Percentiles rank a stretch among this genome's conserved stretches.
Evolutionary conservation across 2,329 filamentous ascomycete species (phyloP).

Genomic region (Fusarium avenaceum): DNA sequence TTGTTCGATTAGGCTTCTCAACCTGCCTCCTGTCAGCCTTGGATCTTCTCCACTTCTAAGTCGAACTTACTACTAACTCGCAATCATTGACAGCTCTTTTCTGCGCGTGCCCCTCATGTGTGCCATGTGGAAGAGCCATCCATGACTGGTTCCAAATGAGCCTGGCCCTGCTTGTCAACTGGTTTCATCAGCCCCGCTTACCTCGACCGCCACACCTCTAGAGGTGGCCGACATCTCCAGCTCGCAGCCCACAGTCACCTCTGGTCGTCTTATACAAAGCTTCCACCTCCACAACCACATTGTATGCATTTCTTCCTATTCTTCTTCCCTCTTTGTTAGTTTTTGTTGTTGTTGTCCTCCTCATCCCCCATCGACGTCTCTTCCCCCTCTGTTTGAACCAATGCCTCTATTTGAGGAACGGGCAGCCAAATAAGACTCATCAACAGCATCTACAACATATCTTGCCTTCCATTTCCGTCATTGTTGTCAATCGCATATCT

Average conservation of each 20-base stretch:
- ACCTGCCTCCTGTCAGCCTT: slow-evolving; percentile 30
- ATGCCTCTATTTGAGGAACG: neutral
- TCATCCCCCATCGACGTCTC: neutral
- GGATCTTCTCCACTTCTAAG: slow-evolving; percentile 33
- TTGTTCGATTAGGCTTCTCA: slow-evolving; percentile 13
- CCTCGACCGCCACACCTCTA: slow-evolving; percentile 56
- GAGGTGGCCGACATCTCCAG: slow-evolving; percentile 64
- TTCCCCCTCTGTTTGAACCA: neutral
- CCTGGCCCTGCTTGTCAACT: slow-evolving; percentile 58
- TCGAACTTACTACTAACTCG: slow-evolving; percentile 28
- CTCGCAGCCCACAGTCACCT: slow-evolving; percentile 49
- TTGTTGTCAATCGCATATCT: neutral
- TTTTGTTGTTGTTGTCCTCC: neutral
- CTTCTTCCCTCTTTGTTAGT: slow-evolving; percentile 20
- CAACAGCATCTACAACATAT: slow-evolving; percentile 4
- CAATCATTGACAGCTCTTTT: slow-evolving; percentile 54
- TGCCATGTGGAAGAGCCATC: slow-evolving; percentile 51
- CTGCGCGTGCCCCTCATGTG: slow-evolving; percentile 46
- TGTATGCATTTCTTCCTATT: slow-evolving; percentile 41
- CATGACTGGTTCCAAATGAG: slow-evolving; percentile 61
- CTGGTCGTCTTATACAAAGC: slow-evolving; percentile 45
- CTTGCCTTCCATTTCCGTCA: slow-evolving; percentile 1
- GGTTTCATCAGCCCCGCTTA: slow-evolving; percentile 59
- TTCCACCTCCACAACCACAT: slow-evolving; percentile 43
- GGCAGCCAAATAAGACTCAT: neutral